phyloP scores from a whole-genome alignment of 495 filamentous ascomycete species.

The Cairneyella variabilis region DNA sequence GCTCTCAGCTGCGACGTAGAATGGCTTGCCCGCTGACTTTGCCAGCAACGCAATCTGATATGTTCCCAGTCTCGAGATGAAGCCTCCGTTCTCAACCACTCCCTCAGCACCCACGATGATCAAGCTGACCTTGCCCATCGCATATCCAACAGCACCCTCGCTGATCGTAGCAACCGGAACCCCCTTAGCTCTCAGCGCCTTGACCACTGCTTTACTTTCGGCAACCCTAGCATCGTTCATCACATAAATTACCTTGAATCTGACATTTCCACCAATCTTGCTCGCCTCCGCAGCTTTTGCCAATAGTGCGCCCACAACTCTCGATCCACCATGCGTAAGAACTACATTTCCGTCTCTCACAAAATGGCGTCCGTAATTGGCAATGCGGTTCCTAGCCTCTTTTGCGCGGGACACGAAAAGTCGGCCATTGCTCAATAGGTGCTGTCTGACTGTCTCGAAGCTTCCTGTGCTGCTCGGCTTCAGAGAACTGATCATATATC shows the following conservation, averaged over 20 bases:
- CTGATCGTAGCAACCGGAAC: conserved; percentile 82
- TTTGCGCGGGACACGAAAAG: conserved; percentile 88
- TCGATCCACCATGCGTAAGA: conserved; percentile 80
- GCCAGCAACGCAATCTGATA: conserved; percentile 84
- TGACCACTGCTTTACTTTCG: conserved; percentile 57
- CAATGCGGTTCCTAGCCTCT: conserved; percentile 76
- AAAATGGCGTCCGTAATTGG: conserved; percentile 68
- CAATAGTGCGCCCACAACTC: conserved; percentile 77
- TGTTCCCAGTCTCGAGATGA: conserved; percentile 87
- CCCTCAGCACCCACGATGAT: conserved; percentile 92
- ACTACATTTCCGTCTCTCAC: conserved; percentile 73
- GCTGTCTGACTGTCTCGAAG: conserved; percentile 77
- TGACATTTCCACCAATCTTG: conserved; percentile 48
- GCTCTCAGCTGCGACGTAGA: conserved; percentile 91
- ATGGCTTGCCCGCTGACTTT: conserved; percentile 70
- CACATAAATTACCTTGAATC: conserved; percentile 86
- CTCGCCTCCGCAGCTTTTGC: conserved; percentile 64
- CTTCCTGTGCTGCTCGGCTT: conserved; percentile 41
- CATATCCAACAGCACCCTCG: conserved; percentile 76
- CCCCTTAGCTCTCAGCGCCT: conserved; percentile 63
- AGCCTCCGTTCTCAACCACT: conserved; percentile 88
- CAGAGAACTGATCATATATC: conserved; percentile 76
- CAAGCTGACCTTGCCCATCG: conserved; percentile 75
- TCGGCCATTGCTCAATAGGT: conserved; percentile 77
- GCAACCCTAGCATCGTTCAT: conserved; percentile 41